Conservation (phyloP, 2,329 filamentous ascomycete species). For the Colletotrichum filicis region DNA sequence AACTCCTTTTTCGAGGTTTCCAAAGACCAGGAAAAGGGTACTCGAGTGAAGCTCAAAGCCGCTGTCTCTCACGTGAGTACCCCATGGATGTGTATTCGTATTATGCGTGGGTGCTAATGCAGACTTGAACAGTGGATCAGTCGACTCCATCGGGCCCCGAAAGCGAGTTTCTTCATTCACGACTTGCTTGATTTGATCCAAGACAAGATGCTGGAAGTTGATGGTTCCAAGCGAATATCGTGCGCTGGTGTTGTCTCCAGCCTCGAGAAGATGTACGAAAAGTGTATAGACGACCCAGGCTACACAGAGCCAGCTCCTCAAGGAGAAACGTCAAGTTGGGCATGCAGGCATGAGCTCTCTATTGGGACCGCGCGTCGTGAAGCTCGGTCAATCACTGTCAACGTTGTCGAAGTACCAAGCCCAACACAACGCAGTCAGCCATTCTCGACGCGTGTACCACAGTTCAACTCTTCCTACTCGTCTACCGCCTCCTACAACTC, state of each 20-base stretch:
- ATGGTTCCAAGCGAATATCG: background rate
- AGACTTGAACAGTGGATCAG: constrained; percentile 1
- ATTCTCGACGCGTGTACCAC: background rate
- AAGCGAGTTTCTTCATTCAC: background rate
- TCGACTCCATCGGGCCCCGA: background rate
- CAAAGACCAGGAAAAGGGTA: background rate
- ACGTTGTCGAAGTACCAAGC: background rate
- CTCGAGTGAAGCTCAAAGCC: background rate
- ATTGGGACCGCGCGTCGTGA: background rate
- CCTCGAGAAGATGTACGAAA: background rate
- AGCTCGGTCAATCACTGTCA: background rate
- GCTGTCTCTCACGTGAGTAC: background rate
- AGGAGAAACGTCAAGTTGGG: background rate
- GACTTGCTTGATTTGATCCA: background rate
- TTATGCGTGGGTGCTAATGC: background rate
- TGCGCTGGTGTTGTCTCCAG: background rate
- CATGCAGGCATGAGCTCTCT: background rate
- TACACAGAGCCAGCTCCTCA: background rate
- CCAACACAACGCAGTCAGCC: background rate
- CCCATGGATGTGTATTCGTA: too few species aligned
- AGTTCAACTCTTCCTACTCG: background rate
- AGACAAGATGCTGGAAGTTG: background rate
- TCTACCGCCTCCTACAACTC: too few species aligned
- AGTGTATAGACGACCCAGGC: background rate
- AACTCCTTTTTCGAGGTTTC: constrained; percentile 5